Evolutionary conservation across 2,329 filamentous ascomycete species (phyloP).

Genomic region (Ilyonectria destructans): DNA sequence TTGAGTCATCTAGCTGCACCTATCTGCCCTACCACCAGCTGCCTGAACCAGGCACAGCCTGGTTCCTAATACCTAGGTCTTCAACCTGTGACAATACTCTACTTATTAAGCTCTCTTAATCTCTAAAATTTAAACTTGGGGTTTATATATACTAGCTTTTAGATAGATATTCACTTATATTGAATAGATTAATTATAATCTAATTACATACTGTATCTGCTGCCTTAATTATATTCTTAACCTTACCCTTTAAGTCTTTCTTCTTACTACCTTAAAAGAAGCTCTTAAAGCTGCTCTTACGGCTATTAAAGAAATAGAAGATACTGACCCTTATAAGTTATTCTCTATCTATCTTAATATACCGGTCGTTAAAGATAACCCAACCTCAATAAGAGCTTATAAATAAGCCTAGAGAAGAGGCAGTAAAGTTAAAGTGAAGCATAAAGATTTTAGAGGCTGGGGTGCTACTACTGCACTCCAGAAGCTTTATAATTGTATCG

Average conservation of each 20-base stretch:
- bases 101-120: not conserved
- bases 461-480: not conserved
- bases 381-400: not conserved
- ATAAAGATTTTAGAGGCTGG: not conserved
- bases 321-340: not conserved
- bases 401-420: not conserved
- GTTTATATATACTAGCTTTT: not conserved
- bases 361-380: not conserved
- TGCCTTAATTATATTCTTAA: not conserved
- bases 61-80: too few relatives aligned
- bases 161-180: not conserved
- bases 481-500: not conserved
- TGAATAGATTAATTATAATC: not conserved
- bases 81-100: too few relatives aligned
- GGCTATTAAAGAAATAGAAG: not conserved
- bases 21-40: too few relatives aligned
- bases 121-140: not conserved
- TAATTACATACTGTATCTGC: not conserved
- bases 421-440: not conserved
- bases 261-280: not conserved
- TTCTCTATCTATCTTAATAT: not conserved
- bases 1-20: too few relatives aligned
- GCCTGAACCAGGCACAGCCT: too few relatives aligned
- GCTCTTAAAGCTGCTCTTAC: not conserved
- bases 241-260: not conserved